A percentile compares a stretch with the other conserved stretches of the same genome.
phyloP scores from a whole-genome alignment of 805 yeast genomes.

The Starmerella riodocensis region DNA sequence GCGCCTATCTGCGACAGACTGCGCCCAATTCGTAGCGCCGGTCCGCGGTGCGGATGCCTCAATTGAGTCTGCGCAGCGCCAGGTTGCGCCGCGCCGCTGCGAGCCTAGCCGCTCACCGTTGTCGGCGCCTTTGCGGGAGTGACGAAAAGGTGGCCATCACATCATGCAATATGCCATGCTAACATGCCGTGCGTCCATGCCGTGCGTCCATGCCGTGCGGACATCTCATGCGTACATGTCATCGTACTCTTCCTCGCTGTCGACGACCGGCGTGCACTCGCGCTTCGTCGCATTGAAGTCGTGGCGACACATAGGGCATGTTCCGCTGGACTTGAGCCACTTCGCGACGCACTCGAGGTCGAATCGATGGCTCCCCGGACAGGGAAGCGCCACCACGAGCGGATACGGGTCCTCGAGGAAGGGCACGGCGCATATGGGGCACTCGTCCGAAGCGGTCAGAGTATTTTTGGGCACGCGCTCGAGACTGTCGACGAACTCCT shows the following conservation, averaged over 20 bases:
- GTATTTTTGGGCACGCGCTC: constrained; percentile 50
- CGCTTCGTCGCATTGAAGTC: constrained; percentile 36
- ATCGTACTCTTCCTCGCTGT: constrained; percentile 51
- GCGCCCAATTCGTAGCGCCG: too few species aligned
- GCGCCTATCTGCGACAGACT: constrained; percentile 6
- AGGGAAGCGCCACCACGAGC: constrained; percentile 60
- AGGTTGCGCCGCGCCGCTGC: too few species aligned
- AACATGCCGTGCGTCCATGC: too few species aligned
- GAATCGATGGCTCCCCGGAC: constrained; percentile 55
- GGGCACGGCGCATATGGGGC: constrained; percentile 73
- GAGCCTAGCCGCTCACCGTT: too few species aligned
- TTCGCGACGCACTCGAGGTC: constrained; percentile 86
- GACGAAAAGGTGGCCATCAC: too few species aligned
- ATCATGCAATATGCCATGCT: too few species aligned
- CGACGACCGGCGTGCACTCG: constrained; percentile 32
- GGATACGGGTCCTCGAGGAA: constrained; percentile 66
- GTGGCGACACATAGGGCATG: constrained; percentile 76
- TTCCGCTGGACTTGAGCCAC: constrained; percentile 52
- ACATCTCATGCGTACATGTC: constrained; percentile 55
- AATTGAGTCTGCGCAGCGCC: neutral
- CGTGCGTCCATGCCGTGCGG: neutral
- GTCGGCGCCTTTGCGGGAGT: too few species aligned
- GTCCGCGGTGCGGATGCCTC: too few species aligned
- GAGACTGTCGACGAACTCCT: constrained; percentile 58
- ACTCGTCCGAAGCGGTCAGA: constrained; percentile 38